phyloP scores from a whole-genome alignment of 2,329 filamentous ascomycete genomes.

The Dendrostoma leiphaemia region DNA sequence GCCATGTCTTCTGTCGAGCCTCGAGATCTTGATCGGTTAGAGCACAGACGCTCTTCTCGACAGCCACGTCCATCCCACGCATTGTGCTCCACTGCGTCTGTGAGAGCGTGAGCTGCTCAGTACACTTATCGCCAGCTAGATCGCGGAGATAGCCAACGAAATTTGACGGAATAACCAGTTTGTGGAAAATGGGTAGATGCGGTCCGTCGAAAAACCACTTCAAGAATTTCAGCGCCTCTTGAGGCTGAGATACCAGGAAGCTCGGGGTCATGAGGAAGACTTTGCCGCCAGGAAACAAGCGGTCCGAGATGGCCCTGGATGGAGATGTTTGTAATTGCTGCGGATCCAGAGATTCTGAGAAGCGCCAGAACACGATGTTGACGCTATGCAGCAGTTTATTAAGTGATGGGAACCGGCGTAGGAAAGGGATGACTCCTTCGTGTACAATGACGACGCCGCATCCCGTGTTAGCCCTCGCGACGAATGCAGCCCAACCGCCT shows the following conservation, averaged over 20 bases:
- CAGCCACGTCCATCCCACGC: slow-evolving; percentile 4
- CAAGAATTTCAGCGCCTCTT: slow-evolving; percentile 35
- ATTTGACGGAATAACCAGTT: slow-evolving; percentile 35
- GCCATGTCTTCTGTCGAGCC: slow-evolving; percentile 8
- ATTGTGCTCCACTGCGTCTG: slow-evolving; percentile 15
- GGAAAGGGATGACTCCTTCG: slow-evolving; percentile 35
- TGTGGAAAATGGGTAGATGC: slow-evolving; percentile 22
- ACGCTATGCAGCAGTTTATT: slow-evolving; percentile 29
- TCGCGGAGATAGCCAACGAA: slow-evolving; percentile 34
- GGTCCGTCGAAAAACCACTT: slow-evolving; percentile 35
- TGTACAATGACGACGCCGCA: slow-evolving; percentile 42
- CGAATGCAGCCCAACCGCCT: slow-evolving; percentile 49
- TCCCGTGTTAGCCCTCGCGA: slow-evolving; percentile 24
- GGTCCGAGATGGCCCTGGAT: too few species aligned
- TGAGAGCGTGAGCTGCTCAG: slow-evolving; percentile 16
- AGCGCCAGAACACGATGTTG: slow-evolving; percentile 37
- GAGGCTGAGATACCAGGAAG: slow-evolving; percentile 46
- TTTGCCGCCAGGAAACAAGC: slow-evolving; percentile 43
- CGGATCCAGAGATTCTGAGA: slow-evolving; percentile 32
- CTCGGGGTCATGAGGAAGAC: slow-evolving; percentile 49
- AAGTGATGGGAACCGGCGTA: slow-evolving; percentile 40
- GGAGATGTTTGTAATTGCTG: slow-evolving; percentile 31
- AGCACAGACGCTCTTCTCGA: neutral
- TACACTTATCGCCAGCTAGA: slow-evolving; percentile 33
- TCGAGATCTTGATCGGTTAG: slow-evolving; percentile 14